Base-by-base conservation (phyloP, 805 yeast genomes). In the Alloascoidea africana region DNA sequence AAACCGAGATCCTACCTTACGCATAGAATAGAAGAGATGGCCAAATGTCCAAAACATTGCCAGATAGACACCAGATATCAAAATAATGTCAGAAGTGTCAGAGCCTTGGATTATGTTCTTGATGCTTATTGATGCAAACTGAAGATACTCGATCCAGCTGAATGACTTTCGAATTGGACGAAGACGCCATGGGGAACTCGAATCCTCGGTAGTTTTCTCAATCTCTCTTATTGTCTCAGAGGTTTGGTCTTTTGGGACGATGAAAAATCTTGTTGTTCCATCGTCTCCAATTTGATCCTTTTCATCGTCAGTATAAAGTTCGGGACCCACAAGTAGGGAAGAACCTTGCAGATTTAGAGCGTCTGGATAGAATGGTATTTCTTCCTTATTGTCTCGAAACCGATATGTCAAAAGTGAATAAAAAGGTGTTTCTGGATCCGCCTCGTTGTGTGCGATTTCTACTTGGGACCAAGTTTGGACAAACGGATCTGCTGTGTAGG, bases 41-140 rank as follows among this genome's bases (percentile, higher is more conserved):
- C 72, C 59, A 46, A 89, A 69, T 6, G 95, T 83, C 56, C 81
- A 76, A 67, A 82, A 66, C 95, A 87, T 86, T 36, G 93, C 93
- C 17, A 73, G 48, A 55, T 89, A 89, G 2, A 95, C 96, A 37
- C 76, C 54, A 2, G 83, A 66, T 37, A 91, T 77, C 41, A 87
- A 65, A 13, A 75, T 73, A 32, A 87, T 76, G 55, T 89, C 97
- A 46, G 84, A 84, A 17, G 79, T 72, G 47, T 87, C 95, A 23
- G 30, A 91, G 42, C 80, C 77, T 37, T 64, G 62, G 38, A 78
- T 63, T 43, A 73, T 57, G 36, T 58, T 62, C 37, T 59, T 48
- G 14, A 74, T 49, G 43, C 62, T 69, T 14, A 49, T 38, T 33
- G 63, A 50, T 6, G 64, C 56, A 16, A 62, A 55, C 27, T 59